These are phyloP conservation scores for Vachellia collinsii DNA, from an alignment of 306 rosid species.

Conservation along the genomic window DNA sequence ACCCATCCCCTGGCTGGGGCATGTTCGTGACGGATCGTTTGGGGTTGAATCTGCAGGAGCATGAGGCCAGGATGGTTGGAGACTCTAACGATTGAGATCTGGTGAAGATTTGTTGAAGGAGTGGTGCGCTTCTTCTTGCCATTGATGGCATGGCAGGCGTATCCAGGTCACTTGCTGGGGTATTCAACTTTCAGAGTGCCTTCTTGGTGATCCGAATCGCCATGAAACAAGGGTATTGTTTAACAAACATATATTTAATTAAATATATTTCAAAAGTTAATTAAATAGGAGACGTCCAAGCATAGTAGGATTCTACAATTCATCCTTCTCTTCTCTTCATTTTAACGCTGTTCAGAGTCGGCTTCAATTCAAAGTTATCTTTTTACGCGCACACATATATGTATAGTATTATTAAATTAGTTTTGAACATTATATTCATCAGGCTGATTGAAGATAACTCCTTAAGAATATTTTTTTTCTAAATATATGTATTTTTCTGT, in stretches of 20 bases:
- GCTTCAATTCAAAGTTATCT: no score
- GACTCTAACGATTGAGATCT: constrained; percentile 5
- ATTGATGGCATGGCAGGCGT: constrained; percentile 37
- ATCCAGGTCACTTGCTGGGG: constrained; percentile 33
- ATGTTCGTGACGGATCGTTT: constrained; percentile 77
- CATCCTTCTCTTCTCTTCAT: no score
- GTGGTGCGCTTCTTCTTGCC: constrained; percentile 54
- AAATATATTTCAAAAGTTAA: no score
- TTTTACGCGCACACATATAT: no score
- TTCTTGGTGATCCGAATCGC: constrained; percentile 32
- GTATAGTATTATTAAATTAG: no score
- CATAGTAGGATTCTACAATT: no score
- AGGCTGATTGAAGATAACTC: no score
- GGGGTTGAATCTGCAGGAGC: constrained; percentile 32
- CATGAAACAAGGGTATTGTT: constrained; percentile 36
- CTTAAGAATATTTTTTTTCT: no score
- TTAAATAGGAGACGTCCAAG: no score
- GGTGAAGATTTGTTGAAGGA: constrained; percentile 43
- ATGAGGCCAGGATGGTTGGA: background rate
- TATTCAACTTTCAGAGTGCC: constrained; percentile 18
- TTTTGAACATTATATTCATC: no score
- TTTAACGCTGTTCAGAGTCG: no score
- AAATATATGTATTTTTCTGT: no score
- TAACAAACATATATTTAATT: background rate
- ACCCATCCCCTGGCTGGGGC: constrained; percentile 87